Base-by-base conservation (phyloP, 1,284 basidiomycete genomes). In the Trichosporon faecale region DNA sequence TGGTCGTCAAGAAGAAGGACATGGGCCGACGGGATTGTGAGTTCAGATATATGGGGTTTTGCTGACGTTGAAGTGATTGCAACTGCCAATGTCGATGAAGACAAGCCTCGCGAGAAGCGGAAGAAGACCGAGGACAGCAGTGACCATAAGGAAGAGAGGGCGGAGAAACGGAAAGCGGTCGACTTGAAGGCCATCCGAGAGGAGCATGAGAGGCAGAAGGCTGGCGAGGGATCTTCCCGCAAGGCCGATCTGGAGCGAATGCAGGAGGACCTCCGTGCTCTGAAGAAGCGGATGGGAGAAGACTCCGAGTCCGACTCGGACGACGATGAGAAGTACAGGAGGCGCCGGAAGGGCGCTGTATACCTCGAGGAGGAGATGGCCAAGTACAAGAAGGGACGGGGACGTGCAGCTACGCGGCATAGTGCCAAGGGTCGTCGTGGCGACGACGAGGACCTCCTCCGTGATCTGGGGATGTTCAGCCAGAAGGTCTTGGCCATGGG, bases 191-290 rank as follows among this genome's bases (percentile, higher is more conserved):
- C 87, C 68, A 91, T 93, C 65, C 87, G 92, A 55, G 89, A 88
- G 75, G 87, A 90, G 76, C 90, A 92, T 77, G 90, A 88, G 0
- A 84, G 88, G 66, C 90, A 91, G 73, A 87, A 90, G 80, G 85
- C 86, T 14, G 86, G 88, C 12, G 85, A 82, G 78, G 86, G 88
- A 86, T 91, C 75, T 74, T 84, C 88, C 9, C 89, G 91, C 29
- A 88, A 89, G 78, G 86, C 88, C 5, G 91, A 95, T 80, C 95
- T 97, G 69, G 91, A 89, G 76, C 89, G 88, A 74, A 92, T 97
- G 88, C 92, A 97, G 81, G 90, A 89, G 3, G 91, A 94, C 67
- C 91, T 98, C 69, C 89, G 91, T 29, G 90, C 88, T 74, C 86
- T 95, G 9, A 86, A 83, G 69, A 83, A 83, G 68, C 75, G 76